These are phyloP conservation scores for Patellifolia procumbens DNA, from an alignment of 179 eudicot genomes.

Conservation along the genomic window DNA sequence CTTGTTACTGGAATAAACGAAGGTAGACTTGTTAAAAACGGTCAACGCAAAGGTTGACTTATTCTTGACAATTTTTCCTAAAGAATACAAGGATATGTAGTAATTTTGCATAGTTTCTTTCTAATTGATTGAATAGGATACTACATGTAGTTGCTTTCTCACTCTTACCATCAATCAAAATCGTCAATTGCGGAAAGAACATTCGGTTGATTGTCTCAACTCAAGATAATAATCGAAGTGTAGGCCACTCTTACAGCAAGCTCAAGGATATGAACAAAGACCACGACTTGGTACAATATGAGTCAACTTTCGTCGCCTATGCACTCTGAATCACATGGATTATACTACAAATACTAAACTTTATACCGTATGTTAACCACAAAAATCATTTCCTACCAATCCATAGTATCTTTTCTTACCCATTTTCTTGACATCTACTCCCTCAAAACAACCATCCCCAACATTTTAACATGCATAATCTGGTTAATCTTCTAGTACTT, in stretches of 20 bases:
- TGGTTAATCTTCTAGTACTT: background rate
- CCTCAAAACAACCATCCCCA: background rate
- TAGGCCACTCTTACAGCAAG: background rate
- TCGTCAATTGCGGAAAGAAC: slow-evolving; percentile 5
- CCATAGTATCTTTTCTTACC: background rate
- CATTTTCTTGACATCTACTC: background rate
- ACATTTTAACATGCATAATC: slow-evolving; percentile 10
- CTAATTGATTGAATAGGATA: background rate
- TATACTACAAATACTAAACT: background rate
- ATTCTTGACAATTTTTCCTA: too few species aligned
- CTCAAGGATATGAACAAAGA: background rate
- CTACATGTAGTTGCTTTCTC: background rate
- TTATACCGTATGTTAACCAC: background rate
- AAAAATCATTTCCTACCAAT: background rate
- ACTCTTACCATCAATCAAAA: too few species aligned
- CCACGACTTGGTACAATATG: background rate
- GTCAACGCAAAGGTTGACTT: too few species aligned
- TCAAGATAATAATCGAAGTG: background rate
- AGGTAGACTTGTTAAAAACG: too few species aligned
- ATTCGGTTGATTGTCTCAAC: background rate
- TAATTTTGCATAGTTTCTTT: background rate
- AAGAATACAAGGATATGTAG: too few species aligned
- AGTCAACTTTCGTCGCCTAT: slow-evolving; percentile 8
- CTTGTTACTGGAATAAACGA: too few species aligned
- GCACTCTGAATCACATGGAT: background rate